Base-by-base conservation (phyloP, 768 basidiomycete genomes). In the Auricularia heimuer region DNA sequence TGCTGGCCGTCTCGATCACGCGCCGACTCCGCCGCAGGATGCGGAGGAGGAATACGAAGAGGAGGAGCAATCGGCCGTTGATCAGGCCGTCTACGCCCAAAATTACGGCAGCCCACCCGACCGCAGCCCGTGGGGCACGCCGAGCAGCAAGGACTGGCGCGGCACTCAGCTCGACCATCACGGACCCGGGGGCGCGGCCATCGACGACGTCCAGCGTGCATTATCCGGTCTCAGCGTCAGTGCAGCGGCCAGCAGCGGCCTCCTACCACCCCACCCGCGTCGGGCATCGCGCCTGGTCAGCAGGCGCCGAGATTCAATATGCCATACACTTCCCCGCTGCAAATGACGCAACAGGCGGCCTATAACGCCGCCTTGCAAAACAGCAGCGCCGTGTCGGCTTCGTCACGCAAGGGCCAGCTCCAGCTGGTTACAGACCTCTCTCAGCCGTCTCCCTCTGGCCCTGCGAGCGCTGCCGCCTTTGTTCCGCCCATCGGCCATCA, bases 161-260 rank as follows among this genome's bases (percentile, higher is more conserved):
- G 29, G 18, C 34, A n/a, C 39, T 2, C 39, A 61, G 3, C 18
- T 39, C 60, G 18, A 16, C 34, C 18, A 42, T 18, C 62, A 62
- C 24, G 62, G 37, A 12, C 62, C 62, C 36, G 69, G 66, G 4
- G 65, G 73, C 62, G 64, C 74, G 11, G 77, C 78, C 58, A 82
- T 92, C 65, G 91, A 92, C 68, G 90, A 93, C 64, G 85, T 92
- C 16, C 83, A 88, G 68, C 84, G 85, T 51, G 91, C 88, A 18
- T 77, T 92, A 33, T 85, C 87, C 16, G 76, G 82, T 39, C 78
- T 93, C 64, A 90, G 92, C 69, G 76, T 92, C 36, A 75, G 54
- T 47, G 29, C 64, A n/a, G 62, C 65, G 14, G 54, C 51, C 4
- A 78, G 77, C 66, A 77, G 56, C 56, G 74, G 65, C 47, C 64